phyloP scores from a whole-genome alignment of 768 basidiomycete genomes.

The Naematelia aurantialba region DNA sequence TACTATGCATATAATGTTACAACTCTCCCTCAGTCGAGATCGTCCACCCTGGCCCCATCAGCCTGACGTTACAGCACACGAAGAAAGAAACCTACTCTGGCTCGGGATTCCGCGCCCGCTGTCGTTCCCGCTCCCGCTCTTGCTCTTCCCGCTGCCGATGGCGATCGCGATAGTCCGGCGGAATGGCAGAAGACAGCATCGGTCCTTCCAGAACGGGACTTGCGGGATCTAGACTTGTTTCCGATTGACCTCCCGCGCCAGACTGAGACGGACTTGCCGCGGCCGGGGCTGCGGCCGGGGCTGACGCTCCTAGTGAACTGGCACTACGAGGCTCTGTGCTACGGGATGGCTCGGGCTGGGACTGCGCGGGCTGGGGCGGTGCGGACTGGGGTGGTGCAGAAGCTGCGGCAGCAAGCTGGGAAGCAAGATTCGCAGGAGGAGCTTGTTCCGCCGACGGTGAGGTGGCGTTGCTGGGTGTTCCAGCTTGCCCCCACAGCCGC shows the following conservation, averaged over 20 bases:
- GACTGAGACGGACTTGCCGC: not conserved
- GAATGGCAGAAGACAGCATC: conserved; percentile 27
- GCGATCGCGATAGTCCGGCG: conserved; percentile 33
- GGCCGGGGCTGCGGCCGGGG: conserved; percentile 5
- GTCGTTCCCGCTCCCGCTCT: not conserved
- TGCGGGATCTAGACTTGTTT: not conserved
- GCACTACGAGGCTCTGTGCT: no score
- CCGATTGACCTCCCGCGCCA: not conserved
- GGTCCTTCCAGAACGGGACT: conserved; percentile 1
- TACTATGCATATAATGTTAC: not conserved
- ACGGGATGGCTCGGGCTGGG: no score
- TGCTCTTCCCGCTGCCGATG: conserved; percentile 30
- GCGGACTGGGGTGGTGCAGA: conserved; percentile 7
- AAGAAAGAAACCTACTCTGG: not conserved
- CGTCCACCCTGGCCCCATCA: conserved; percentile 6
- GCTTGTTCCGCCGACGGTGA: conserved; percentile 11
- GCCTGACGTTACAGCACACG: not conserved
- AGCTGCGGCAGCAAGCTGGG: conserved; percentile 2
- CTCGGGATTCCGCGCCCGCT: not conserved
- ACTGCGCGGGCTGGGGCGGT: not conserved
- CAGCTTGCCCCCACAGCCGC: conserved; percentile 35
- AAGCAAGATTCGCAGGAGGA: not conserved
- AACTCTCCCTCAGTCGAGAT: conserved; percentile 6
- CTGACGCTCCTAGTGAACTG: not conserved
- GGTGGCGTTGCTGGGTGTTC: conserved; percentile 19